Evolutionary conservation across 345 rosid genomes (phyloP), one percentile per base, ranked within the genome.

Genomic region (Gossypium sturtianum): DNA sequence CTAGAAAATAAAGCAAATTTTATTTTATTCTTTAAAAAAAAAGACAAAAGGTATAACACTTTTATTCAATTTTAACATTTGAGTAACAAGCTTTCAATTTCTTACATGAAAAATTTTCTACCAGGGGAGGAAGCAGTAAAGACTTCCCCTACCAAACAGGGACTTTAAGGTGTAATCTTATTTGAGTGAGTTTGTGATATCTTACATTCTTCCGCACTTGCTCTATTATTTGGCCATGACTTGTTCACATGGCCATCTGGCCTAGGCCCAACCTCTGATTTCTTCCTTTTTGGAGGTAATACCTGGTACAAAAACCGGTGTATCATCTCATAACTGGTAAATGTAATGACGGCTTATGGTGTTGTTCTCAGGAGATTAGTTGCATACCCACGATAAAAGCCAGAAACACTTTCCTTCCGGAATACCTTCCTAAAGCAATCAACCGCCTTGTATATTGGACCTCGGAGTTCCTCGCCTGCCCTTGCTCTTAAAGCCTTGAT

Each of bases 401-500:
- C 95, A 1, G 86, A 83, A 57, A 89, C 23, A 70, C 95, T 92
- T 77, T 95, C 94, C 75, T 86, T 88, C 53, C 8, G 78, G 70
- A 87, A 85, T 66, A 95, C 96, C 75, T 90, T 89, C 86, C 81
- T 92, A 48, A 93, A 62, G 73, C 97, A 95, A 80, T 92, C 99
- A 65, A 86, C 22, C 2, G 89, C 7, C 99, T 97, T 1, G 52
- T 67, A 72, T 91, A 93, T 49, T 81, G 86, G 25, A 80, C 72
- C 74, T 74, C 86, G 4, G 83, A 64, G 48, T 82, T 86, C 79
- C 91, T 81, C 59, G 73, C 80, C 53, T 82, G 91, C 19, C 99
- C 96, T 83, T 95, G 99, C 83, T 95, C 99, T 86, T 95, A 98
- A 75, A 95, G 93, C 81, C 93, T 89, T 15, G 99, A 88, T 2